A percentile compares a stretch with the other conserved stretches of the same genome.
These are phyloP conservation scores for Trichophyton schoenleinii DNA, from an alignment of 2,329 filamentous ascomycete genomes.

Conservation along the genomic window DNA sequence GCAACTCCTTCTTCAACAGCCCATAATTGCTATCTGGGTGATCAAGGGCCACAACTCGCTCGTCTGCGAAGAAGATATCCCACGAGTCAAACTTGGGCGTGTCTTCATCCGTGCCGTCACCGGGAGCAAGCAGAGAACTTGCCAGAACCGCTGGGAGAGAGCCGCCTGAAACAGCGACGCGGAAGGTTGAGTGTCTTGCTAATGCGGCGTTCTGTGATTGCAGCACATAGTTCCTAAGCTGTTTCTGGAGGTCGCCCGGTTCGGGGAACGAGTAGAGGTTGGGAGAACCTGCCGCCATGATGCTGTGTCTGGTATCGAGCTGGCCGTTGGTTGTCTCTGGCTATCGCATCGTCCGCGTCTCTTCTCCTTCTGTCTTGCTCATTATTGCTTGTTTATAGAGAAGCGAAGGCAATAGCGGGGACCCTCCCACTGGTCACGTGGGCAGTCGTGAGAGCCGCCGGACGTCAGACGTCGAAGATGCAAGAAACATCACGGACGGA, in stretches of 20 bases:
- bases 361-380: neutral
- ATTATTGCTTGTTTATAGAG: neutral
- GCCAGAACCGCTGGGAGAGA: constrained; percentile 82
- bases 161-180: constrained; percentile 84
- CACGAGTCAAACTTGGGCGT: constrained; percentile 68
- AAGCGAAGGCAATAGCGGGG: neutral
- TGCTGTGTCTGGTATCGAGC: constrained; percentile 1
- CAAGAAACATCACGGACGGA: no score
- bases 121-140: constrained; percentile 57
- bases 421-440: neutral
- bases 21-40: constrained; percentile 90
- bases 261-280: constrained; percentile 69
- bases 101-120: constrained; percentile 44
- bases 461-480: no score
- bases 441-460: neutral
- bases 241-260: constrained; percentile 56
- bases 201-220: constrained; percentile 69
- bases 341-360: neutral
- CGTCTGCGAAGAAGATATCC: constrained; percentile 98
- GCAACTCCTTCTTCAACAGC: constrained; percentile 71
- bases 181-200: constrained; percentile 70
- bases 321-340: neutral
- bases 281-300: constrained; percentile 25
- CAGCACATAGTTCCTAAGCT: constrained; percentile 71
- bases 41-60: constrained; percentile 84